Evolutionary conservation across 148 eudicot species (phyloP).

Genomic region (Rhododendron williamsianum): DNA sequence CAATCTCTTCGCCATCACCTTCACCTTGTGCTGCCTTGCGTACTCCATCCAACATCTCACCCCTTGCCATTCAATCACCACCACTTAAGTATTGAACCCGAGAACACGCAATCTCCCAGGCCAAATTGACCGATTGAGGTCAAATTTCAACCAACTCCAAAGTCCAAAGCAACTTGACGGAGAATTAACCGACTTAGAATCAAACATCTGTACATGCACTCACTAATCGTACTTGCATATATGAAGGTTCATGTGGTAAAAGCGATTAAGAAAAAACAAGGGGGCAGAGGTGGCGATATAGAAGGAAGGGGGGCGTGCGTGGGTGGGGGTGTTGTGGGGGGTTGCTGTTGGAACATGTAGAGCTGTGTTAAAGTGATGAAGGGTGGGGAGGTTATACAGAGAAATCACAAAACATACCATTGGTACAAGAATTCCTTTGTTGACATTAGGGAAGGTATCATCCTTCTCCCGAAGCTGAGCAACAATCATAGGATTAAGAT

Average conservation of each 20-base stretch:
- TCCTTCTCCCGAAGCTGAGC: slow-evolving; percentile 59
- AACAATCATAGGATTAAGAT: slow-evolving; percentile 58
- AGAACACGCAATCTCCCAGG: not conserved
- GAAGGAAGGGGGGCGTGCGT: not conserved
- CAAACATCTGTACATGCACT: not conserved
- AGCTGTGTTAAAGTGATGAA: not conserved
- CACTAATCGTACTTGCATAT: not conserved
- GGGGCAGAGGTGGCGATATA: not conserved
- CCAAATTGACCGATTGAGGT: not conserved
- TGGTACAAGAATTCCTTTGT: slow-evolving; percentile 54
- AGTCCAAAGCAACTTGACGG: not conserved
- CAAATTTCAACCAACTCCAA: not conserved
- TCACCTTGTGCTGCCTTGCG: not conserved
- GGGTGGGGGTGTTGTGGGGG: not conserved
- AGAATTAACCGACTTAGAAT: not conserved
- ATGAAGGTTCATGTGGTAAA: not conserved
- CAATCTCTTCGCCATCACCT: not conserved
- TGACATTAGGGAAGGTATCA: slow-evolving; percentile 44
- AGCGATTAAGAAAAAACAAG: not conserved
- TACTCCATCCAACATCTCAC: not conserved
- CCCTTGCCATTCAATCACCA: not conserved
- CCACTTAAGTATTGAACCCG: not conserved
- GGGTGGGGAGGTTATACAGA: not conserved
- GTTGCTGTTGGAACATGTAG: not conserved
- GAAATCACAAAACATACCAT: slow-evolving; percentile 32